A percentile compares a stretch with the other conserved stretches of the same genome.
These are phyloP conservation scores for Durio zibethinus DNA, from an alignment of 345 rosid genomes.

Conservation along the genomic window DNA sequence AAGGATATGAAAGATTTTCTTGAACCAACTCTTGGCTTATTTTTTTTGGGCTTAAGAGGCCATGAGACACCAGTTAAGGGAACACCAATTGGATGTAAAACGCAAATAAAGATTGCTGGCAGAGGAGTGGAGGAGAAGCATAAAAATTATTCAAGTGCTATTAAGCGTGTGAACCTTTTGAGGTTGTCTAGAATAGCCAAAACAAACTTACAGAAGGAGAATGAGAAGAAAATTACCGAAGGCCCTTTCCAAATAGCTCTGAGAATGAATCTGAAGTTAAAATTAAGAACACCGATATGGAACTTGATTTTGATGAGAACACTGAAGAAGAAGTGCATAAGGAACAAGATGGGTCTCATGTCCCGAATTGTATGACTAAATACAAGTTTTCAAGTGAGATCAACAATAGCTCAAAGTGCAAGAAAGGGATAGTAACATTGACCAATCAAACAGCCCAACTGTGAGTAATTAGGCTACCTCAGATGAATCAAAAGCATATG, in stretches of 20 bases:
- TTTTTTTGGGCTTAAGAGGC: conserved; percentile 38
- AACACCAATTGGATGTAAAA: conserved; percentile 51
- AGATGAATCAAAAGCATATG: conserved; percentile 47
- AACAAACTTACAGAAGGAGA: conserved; percentile 85
- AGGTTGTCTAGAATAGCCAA: conserved; percentile 94
- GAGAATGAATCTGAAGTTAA: conserved; percentile 88
- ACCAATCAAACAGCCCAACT: conserved; percentile 34
- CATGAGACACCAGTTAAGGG: conserved; percentile 66
- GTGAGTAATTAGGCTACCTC: conserved; percentile 36
- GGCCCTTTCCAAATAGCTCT: conserved; percentile 65
- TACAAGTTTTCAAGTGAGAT: conserved; percentile 31
- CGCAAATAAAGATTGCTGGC: conserved; percentile 51
- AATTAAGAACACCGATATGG: conserved; percentile 95
- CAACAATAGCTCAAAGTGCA: conserved; percentile 35
- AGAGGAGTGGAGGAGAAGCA: conserved; percentile 61
- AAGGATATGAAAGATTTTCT: too few species aligned
- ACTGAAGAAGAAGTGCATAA: conserved; percentile 72
- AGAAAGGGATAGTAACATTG: conserved; percentile 38
- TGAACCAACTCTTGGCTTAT: too few species aligned
- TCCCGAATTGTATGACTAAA: conserved; percentile 36
- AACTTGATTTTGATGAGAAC: conserved; percentile 91
- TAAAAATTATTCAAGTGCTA: conserved; percentile 55
- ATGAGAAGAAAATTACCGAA: conserved; percentile 91
- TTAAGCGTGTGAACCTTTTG: conserved; percentile 71
- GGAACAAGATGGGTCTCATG: conserved; percentile 64